Conservation (phyloP, 768 basidiomycete genomes). For the Mycena floridula region DNA sequence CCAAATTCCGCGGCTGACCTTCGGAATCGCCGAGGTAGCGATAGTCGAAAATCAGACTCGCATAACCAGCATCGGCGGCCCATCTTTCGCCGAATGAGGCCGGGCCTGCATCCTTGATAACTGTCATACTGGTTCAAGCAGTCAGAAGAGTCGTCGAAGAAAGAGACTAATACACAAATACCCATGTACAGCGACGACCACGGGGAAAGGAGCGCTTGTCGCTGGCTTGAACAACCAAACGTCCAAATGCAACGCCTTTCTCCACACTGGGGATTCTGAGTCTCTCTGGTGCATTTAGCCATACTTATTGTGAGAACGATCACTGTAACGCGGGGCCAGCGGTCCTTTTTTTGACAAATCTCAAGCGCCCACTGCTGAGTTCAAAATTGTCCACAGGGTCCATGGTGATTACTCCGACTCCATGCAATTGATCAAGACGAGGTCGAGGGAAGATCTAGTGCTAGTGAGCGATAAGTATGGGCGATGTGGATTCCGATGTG, state of each 20-base stretch:
- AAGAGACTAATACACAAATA: not conserved
- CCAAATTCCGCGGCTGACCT: conserved; percentile 18
- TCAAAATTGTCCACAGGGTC: too few relatives aligned
- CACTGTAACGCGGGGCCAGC: too few relatives aligned
- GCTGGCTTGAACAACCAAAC: not conserved
- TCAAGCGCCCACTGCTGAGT: too few relatives aligned
- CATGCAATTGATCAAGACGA: too few relatives aligned
- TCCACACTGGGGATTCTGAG: not conserved
- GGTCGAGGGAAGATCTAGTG: too few relatives aligned
- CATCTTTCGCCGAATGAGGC: conserved; percentile 18
- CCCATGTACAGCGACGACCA: not conserved
- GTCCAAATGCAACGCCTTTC: not conserved
- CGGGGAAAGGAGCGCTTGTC: not conserved
- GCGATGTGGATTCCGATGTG: too few relatives aligned
- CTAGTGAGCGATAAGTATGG: too few relatives aligned
- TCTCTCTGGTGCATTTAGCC: not conserved
- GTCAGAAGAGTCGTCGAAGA: not conserved
- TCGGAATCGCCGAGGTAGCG: conserved; percentile 19
- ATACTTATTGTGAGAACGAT: too few relatives aligned
- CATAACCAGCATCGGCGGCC: conserved; percentile 17
- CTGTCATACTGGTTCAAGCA: conserved; percentile 13
- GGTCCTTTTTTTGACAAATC: too few relatives aligned
- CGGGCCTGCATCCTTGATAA: conserved; percentile 21
- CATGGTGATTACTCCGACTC: too few relatives aligned
- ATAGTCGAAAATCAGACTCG: conserved; percentile 23